A percentile compares a stretch with the other conserved stretches of the same genome.
Conservation (phyloP, 768 basidiomycete species). For the Mycena belliarum region DNA sequence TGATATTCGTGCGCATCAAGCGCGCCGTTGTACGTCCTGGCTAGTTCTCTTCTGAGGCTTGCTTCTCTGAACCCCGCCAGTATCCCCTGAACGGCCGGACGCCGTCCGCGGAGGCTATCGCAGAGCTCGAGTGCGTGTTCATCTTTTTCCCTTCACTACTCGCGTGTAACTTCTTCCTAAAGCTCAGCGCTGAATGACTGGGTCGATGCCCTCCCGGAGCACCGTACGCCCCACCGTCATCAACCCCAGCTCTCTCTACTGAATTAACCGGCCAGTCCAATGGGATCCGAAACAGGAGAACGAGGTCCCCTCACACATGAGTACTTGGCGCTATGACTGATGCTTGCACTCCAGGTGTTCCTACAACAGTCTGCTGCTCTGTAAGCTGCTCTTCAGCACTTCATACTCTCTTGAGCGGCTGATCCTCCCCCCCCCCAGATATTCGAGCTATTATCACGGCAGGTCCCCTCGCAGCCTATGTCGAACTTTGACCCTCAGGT, state of each 20-base stretch:
- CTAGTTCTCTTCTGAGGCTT: not conserved
- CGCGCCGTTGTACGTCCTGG: not conserved
- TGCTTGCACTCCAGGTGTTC: not conserved
- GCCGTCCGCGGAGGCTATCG: not conserved
- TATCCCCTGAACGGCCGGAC: slow-evolving; percentile 2
- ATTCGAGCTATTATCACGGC: slow-evolving; percentile 18
- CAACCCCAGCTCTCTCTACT: not conserved
- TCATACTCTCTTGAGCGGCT: not conserved
- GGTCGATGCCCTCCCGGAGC: slow-evolving; percentile 6
- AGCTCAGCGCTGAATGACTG: slow-evolving; percentile 17
- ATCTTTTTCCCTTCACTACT: no score
- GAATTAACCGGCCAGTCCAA: slow-evolving; percentile 4
- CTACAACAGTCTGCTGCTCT: slow-evolving; percentile 18
- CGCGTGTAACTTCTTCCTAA: no score
- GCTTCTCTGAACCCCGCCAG: not conserved
- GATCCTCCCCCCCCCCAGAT: not conserved
- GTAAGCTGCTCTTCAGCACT: no score
- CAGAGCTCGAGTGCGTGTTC: slow-evolving; percentile 8
- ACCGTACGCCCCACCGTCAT: no score
- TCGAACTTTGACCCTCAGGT: not conserved
- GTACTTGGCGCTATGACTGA: no score
- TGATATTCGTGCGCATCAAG: slow-evolving; percentile 9
- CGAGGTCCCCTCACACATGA: no score
- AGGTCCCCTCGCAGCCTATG: not conserved
- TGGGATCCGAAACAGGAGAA: slow-evolving; percentile 17